Percentiles rank a stretch among this genome's conserved stretches.
Conservation (phyloP, 768 basidiomycete genomes). For the Serendipita sp. region DNA sequence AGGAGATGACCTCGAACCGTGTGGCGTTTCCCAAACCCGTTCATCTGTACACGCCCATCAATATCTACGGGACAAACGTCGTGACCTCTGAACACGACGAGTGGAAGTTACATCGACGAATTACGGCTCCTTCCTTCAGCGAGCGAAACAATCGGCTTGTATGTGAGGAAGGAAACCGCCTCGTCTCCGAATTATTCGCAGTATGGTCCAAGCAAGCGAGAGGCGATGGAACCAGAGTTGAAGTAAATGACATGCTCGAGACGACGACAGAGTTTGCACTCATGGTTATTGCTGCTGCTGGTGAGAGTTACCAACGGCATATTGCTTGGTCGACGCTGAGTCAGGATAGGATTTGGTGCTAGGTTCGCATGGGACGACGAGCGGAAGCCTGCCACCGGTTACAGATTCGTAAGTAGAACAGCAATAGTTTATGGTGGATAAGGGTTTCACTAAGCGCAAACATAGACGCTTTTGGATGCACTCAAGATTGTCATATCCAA, state of each 20-base stretch:
- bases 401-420: background rate
- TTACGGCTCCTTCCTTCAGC: background rate
- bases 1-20: background rate
- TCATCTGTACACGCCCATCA: background rate
- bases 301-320: background rate
- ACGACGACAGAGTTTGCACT: background rate
- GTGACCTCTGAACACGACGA: background rate
- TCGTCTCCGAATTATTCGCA: background rate
- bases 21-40: background rate
- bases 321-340: too few species aligned
- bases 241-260: background rate
- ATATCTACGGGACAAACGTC: slow-evolving; percentile 1
- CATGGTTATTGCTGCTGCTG: slow-evolving; percentile 25
- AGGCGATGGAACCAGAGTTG: background rate
- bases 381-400: background rate
- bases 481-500: background rate
- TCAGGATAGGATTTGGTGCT: background rate
- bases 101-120: background rate
- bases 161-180: background rate
- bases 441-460: background rate
- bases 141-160: background rate
- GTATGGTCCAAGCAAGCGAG: background rate
- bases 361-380: background rate
- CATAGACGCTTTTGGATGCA: background rate
- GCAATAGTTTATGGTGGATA: too few species aligned